Conservation (phyloP, 768 basidiomycete genomes). For the Coprinopsis cinerea region DNA sequence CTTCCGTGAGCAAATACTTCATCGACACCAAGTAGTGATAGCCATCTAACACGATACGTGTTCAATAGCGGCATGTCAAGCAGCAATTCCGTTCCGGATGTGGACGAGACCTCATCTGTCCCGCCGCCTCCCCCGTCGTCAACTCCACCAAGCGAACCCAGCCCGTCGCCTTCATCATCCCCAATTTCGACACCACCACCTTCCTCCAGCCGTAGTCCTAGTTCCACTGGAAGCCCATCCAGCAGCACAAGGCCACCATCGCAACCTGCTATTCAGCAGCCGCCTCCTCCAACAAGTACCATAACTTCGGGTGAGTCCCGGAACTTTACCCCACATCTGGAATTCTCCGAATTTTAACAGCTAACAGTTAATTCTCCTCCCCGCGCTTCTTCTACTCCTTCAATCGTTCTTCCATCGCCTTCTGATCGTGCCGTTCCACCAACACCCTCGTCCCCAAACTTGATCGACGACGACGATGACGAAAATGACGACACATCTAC, state of each 20-base stretch:
- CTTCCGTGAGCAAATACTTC: neutral
- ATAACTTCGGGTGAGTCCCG: constrained; percentile 13
- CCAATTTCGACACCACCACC: no score
- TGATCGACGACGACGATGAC: no score
- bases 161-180: neutral
- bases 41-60: neutral
- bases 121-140: neutral
- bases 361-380: neutral
- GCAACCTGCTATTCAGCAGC: neutral
- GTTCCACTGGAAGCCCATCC: neutral
- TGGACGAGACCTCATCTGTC: neutral
- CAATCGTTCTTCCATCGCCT: constrained; percentile 11
- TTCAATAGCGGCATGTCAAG: neutral
- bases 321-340: neutral
- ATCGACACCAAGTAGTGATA: neutral
- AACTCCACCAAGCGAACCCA: neutral
- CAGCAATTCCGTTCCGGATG: neutral
- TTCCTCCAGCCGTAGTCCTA: no score
- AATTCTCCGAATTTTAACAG: neutral
- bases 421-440: neutral
- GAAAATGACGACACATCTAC: no score
- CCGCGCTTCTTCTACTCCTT: constrained; percentile 33
- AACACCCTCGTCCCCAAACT: neutral
- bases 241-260: neutral
- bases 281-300: neutral